Evolutionary conservation across 768 basidiomycete species (phyloP).

Genomic region (Naganishia kalamii): DNA sequence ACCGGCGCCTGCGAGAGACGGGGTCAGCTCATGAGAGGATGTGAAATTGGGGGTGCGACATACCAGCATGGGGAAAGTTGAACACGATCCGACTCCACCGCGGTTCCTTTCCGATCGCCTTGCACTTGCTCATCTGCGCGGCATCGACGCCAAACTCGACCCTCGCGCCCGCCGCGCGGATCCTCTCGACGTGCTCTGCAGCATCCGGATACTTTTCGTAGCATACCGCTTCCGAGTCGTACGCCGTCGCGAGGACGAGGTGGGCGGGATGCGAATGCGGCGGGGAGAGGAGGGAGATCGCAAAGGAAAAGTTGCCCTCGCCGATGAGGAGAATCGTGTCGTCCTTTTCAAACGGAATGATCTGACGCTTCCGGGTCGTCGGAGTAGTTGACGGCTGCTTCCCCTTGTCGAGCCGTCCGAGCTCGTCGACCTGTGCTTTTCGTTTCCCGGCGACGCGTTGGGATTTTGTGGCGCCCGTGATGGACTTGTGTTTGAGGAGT

Average conservation of each 20-base stretch:
- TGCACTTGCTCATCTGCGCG: constrained; percentile 61
- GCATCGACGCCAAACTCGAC: constrained; percentile 81
- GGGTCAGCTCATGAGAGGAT: constrained; percentile 15
- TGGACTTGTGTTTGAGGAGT: constrained; percentile 18
- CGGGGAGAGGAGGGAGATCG: constrained; percentile 62
- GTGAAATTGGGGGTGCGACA: constrained; percentile 1
- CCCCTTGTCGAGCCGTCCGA: background rate
- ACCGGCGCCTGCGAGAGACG: constrained; percentile 50
- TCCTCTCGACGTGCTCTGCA: constrained; percentile 53
- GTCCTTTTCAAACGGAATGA: constrained; percentile 33
- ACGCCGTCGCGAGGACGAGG: constrained; percentile 78
- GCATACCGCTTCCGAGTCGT: constrained; percentile 70
- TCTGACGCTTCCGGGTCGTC: background rate
- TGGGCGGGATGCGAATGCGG: constrained; percentile 53
- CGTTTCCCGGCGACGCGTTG: background rate
- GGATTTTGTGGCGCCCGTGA: constrained; percentile 15
- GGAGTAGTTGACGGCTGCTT: background rate
- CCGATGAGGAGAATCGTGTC: constrained; percentile 60
- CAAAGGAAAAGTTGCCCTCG: constrained; percentile 89
- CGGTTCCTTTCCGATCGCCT: constrained; percentile 27
- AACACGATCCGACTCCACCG: constrained; percentile 75
- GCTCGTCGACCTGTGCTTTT: background rate
- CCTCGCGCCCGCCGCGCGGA: constrained; percentile 59
- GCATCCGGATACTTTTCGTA: constrained; percentile 73
- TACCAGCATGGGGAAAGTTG: constrained; percentile 96